Percentiles rank a stretch among this genome's conserved stretches.
These are phyloP conservation scores for Cephalotrichum gorgonifer DNA, from an alignment of 2,329 filamentous ascomycete genomes.

Conservation along the genomic window DNA sequence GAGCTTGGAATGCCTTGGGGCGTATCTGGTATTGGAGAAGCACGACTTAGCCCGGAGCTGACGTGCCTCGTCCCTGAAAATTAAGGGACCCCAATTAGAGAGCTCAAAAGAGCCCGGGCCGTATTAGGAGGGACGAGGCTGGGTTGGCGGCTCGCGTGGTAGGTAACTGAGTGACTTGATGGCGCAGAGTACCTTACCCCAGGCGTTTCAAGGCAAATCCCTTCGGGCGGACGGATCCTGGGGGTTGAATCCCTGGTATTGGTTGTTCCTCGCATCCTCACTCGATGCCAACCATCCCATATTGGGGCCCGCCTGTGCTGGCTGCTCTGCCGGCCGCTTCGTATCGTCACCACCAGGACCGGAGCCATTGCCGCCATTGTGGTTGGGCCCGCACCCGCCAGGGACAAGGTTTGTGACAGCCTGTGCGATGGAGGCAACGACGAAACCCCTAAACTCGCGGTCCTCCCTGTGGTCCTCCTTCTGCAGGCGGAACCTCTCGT, in stretches of 20 bases:
- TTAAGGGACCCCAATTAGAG: not conserved
- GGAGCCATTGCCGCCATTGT: constrained; percentile 13
- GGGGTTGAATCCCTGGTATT: not conserved
- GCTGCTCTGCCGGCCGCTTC: constrained; percentile 51
- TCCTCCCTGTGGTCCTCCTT: constrained; percentile 72
- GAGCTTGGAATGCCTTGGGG: not conserved
- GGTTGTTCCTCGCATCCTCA: not conserved
- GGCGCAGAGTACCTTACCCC: not conserved
- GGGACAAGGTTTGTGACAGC: constrained; percentile 61
- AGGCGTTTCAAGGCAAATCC: constrained; percentile 1
- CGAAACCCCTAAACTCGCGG: constrained; percentile 62
- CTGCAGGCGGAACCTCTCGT: constrained; percentile 70
- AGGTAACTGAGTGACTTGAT: too few species aligned
- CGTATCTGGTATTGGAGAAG: not conserved
- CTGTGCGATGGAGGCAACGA: constrained; percentile 63
- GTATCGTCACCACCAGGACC: constrained; percentile 36
- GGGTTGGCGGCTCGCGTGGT: not conserved
- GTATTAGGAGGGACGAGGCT: not conserved
- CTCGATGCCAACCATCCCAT: not conserved
- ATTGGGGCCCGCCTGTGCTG: constrained; percentile 14
- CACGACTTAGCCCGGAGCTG: not conserved
- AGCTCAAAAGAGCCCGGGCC: not conserved
- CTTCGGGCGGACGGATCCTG: constrained; percentile 3
- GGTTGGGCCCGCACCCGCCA: constrained; percentile 19
- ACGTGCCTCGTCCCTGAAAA: not conserved